Base-by-base conservation (phyloP, 164 flowering plant genomes). In the Magnolia changhungtana region DNA sequence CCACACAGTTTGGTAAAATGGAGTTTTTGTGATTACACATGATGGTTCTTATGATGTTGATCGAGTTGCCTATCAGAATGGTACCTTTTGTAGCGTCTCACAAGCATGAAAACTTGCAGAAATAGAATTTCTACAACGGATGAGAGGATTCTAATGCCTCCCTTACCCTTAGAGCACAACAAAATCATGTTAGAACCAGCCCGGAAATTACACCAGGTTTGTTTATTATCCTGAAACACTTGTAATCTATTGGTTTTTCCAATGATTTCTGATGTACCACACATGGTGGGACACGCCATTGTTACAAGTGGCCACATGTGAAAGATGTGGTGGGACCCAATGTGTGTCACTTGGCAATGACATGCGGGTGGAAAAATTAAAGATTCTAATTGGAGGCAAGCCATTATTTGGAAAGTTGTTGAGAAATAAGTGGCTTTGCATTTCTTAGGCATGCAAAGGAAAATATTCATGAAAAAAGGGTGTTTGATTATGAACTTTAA, bases 181-280 rank as follows among this genome's bases (percentile, higher is more conserved):
- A 85, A 82, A 82, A 72, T 78, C 82, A 79, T 77, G 88, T 87
- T 72, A 82, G 83, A 78, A 59, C 80, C 71, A 83, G 78, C 77
- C 13, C 59, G 71, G 93, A 85, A 79, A 81, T 74, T 70, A 73
- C 82, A 65, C 82, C 92, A 85, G 95, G 92, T 93, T 75, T 37
- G 83, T 81, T 7, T 27, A 7, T 76, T 72, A 24, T 68, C 52
- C 64, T 2, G 14, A 61, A 16, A 50, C 2, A 64, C 63, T 52
- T 7, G n/a, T 7, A 37, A 8, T 49, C 73, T 29, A 31, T 19
- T 20, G 21, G 8, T 20, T 63, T 55, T 8, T 18, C 50, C 59
- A 21, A 67, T 21, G 9, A 18, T 73, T 45, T 55, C 6, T 37
- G 45, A 37, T 37, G 45, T 37, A 37, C 7, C 7, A 5, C 45